Evolutionary conservation across 345 rosid species (phyloP).

Genomic region (Pugionium cornutum): DNA sequence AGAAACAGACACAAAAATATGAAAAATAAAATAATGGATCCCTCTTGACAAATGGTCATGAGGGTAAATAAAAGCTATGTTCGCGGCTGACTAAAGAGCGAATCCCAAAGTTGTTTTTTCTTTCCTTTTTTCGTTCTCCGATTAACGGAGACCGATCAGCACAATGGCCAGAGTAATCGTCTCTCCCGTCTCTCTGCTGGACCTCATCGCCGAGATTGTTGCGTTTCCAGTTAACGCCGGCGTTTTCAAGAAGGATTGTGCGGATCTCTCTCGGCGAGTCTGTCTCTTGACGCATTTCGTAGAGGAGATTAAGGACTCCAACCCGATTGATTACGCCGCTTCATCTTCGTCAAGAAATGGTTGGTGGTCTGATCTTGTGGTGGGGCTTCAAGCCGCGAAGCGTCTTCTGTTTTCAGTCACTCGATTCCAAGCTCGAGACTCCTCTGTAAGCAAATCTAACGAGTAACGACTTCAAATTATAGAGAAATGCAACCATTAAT

Average conservation of each 20-base stretch:
- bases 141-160: conserved; percentile 32
- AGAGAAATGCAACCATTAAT: conserved; percentile 3
- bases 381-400: conserved; percentile 60
- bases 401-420: conserved; percentile 53
- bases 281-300: conserved; percentile 72
- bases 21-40: no score
- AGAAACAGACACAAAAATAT: no score
- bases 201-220: conserved; percentile 39
- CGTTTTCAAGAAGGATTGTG: conserved; percentile 68
- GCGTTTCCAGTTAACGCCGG: conserved; percentile 34
- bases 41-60: no score
- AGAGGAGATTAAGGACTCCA: conserved; percentile 72
- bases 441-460: conserved; percentile 58
- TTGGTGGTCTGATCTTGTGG: conserved; percentile 70
- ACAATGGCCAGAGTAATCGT: conserved; percentile 31
- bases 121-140: not conserved
- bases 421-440: conserved; percentile 42
- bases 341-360: conserved; percentile 37
- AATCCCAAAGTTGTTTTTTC: not conserved
- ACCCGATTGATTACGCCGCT: conserved; percentile 33
- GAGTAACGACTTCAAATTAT: no score
- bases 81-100: no score
- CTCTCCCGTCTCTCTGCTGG: conserved; percentile 26
- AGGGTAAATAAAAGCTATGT: no score
- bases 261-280: conserved; percentile 82